These are phyloP conservation scores for Chlamydomonas eustigma DNA, from an alignment of 139 green algal genomes.

Conservation along the genomic window DNA sequence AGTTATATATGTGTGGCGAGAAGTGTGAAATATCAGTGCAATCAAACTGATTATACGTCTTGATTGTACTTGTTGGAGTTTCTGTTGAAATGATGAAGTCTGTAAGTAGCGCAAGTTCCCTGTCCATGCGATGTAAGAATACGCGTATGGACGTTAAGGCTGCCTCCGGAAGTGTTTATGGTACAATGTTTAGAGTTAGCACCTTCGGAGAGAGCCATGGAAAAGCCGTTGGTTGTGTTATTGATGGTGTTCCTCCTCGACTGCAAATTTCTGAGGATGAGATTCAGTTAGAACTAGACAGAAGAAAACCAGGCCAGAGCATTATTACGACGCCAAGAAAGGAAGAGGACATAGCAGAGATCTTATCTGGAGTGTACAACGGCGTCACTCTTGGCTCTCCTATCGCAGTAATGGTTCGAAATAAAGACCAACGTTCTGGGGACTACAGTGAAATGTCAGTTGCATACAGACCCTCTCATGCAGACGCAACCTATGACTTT, in stretches of 20 bases:
- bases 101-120: too few relatives aligned
- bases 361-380: constrained; percentile 68
- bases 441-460: constrained; percentile 88
- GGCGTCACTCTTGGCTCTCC: constrained; percentile 63
- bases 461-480: constrained; percentile 90
- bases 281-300: constrained; percentile 82
- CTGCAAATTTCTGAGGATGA: constrained; percentile 80
- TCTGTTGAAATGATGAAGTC: too few relatives aligned
- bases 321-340: constrained; percentile 96
- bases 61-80: too few relatives aligned
- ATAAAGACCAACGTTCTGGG: constrained; percentile 88
- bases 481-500: constrained; percentile 98
- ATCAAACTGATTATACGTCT: too few relatives aligned
- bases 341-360: constrained; percentile 90
- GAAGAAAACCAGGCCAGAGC: constrained; percentile 88
- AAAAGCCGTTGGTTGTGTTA: constrained; percentile 92
- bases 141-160: not conserved
- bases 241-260: constrained; percentile 91
- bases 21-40: too few relatives aligned
- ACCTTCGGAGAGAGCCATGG: constrained; percentile 97
- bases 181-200: constrained; percentile 86
- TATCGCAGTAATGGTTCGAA: constrained; percentile 92
- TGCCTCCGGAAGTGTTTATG: constrained; percentile 79
- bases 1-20: too few relatives aligned
- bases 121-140: too few relatives aligned